Conservation (phyloP, 148 eudicot species). For the Rhododendron ovatum region DNA sequence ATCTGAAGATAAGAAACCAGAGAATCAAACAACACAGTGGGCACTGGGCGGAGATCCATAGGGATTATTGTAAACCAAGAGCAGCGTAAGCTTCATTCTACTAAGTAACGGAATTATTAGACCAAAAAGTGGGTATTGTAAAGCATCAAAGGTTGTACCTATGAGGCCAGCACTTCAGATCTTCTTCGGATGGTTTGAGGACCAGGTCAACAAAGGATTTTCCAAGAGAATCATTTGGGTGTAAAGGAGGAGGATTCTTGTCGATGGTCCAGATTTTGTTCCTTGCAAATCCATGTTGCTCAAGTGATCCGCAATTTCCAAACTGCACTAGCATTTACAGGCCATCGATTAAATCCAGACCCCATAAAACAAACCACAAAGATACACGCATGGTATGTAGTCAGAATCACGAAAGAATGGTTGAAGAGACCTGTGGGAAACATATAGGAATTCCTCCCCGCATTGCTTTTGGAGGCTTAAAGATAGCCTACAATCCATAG, state of each 20-base stretch:
- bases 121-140: background rate
- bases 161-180: slow-evolving; percentile 85
- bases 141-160: slow-evolving; percentile 33
- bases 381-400: background rate
- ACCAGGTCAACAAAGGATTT: slow-evolving; percentile 79
- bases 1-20: background rate
- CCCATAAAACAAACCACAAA: background rate
- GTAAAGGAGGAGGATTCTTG: slow-evolving; percentile 65
- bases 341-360: background rate
- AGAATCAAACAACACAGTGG: background rate
- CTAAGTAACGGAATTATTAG: background rate
- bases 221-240: slow-evolving; percentile 48
- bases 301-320: slow-evolving; percentile 75
- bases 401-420: slow-evolving; percentile 1
- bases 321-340: slow-evolving; percentile 39
- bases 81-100: background rate
- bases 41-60: background rate
- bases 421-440: slow-evolving; percentile 84
- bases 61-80: background rate
- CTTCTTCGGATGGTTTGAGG: slow-evolving; percentile 71
- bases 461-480: slow-evolving; percentile 74
- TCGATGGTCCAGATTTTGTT: slow-evolving; percentile 74
- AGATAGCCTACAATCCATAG: slow-evolving; percentile 47
- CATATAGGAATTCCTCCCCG: slow-evolving; percentile 91
- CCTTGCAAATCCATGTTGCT: slow-evolving; percentile 90